phyloP scores from a whole-genome alignment of 768 basidiomycete species.

The Pulveroboletus ravenelii region DNA sequence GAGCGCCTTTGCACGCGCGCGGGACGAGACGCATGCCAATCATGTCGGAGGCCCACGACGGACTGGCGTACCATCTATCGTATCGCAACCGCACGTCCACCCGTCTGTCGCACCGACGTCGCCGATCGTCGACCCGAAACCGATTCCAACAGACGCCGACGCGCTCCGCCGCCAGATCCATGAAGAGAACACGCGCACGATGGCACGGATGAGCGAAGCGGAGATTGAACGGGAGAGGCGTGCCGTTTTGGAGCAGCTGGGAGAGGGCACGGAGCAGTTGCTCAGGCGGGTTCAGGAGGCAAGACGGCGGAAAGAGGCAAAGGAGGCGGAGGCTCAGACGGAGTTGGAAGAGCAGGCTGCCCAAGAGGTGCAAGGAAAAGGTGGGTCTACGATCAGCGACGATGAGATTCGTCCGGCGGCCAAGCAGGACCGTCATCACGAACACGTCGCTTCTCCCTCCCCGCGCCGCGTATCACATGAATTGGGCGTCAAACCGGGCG shows the following conservation, averaged over 20 bases:
- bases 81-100: conserved; percentile 18
- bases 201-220: conserved; percentile 65
- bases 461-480: conserved; percentile 7
- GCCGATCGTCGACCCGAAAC: conserved; percentile 6
- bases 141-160: conserved; percentile 23
- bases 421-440: background rate
- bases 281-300: conserved; percentile 37
- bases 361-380: background rate
- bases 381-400: background rate
- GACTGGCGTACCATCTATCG: conserved; percentile 20
- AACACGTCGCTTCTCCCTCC: conserved; percentile 8
- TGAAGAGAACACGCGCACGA: conserved; percentile 57
- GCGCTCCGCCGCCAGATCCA: conserved; percentile 56
- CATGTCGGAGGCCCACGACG: conserved; percentile 17
- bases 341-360: background rate
- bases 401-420: too few species aligned
- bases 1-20: conserved; percentile 54
- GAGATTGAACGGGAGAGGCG: conserved; percentile 62
- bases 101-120: background rate
- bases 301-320: conserved; percentile 13
- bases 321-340: background rate
- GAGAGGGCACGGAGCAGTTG: conserved; percentile 57
- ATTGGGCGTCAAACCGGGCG: conserved; percentile 17
- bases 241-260: conserved; percentile 70
- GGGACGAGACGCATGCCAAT: conserved; percentile 30